Conservation (phyloP, 1,284 basidiomycete species). For the Ceratorhiza oryzae-sativae region DNA sequence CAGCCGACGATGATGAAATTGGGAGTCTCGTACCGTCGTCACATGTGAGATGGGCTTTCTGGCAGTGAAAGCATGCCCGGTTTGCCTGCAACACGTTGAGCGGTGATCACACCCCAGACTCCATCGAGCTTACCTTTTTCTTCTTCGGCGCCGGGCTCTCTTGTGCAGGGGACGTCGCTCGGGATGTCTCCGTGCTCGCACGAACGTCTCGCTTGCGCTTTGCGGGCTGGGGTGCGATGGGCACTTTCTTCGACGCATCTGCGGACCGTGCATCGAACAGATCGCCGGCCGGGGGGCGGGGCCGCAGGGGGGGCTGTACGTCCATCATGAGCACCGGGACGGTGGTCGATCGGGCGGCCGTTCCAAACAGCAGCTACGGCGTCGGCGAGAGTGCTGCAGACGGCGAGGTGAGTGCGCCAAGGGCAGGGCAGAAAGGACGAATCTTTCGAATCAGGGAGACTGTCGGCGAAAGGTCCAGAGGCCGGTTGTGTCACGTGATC, state of each 20-base stretch:
- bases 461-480: slow-evolving; percentile 8
- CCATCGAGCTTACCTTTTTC: slow-evolving; percentile 59
- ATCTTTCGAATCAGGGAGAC: slow-evolving; percentile 27
- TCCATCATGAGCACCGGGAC: slow-evolving; percentile 20
- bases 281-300: slow-evolving; percentile 24
- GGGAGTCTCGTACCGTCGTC: slow-evolving; percentile 75
- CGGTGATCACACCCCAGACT: background rate
- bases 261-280: slow-evolving; percentile 12
- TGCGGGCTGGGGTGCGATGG: slow-evolving; percentile 25
- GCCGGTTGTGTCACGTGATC: slow-evolving; percentile 4
- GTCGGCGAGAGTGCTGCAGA: background rate
- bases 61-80: slow-evolving; percentile 93
- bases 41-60: slow-evolving; percentile 93
- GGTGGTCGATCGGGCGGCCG: background rate
- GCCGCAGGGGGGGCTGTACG: slow-evolving; percentile 28
- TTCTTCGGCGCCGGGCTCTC: slow-evolving; percentile 68
- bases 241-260: slow-evolving; percentile 37
- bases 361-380: background rate
- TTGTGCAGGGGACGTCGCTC: slow-evolving; percentile 25
- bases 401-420: background rate
- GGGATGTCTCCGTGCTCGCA: slow-evolving; percentile 21
- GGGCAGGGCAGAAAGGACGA: background rate
- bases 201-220: slow-evolving; percentile 31
- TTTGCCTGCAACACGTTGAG: slow-evolving; percentile 63
- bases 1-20: slow-evolving; percentile 24